Evolutionary conservation across 208 protist species (phyloP), one percentile per base, ranked within the genome.

Genomic region (Acanthamoeba divionensis): DNA sequence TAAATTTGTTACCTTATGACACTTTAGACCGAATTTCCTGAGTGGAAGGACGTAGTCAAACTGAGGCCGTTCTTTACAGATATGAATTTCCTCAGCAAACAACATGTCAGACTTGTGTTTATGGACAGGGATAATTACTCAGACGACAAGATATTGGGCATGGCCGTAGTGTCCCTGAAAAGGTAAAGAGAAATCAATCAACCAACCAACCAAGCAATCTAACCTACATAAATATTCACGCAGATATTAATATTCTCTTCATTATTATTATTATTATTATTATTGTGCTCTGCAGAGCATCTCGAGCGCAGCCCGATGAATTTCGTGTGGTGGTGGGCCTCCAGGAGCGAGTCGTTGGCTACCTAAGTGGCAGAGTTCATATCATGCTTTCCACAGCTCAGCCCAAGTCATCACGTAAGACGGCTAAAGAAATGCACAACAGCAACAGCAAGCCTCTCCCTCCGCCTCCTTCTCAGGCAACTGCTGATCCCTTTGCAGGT

Each of bases 321-420:
- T n/a, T n/a, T n/a, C n/a, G n/a, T n/a, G n/a, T n/a, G n/a, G n/a
- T n/a, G n/a, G n/a, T n/a, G n/a, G n/a, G n/a, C n/a, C n/a, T n/a
- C n/a, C n/a, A n/a, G n/a, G n/a, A n/a, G n/a, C n/a, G n/a, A n/a
- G n/a, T n/a, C n/a, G n/a, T 83, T 47, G 73, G 73, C 13, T 54
- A 83, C 47, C 50, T 83, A 54, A 13, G 29, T 9, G 73, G 73
- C 24, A 83, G 63, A 54, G 47, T 83, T 18, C 73, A 83, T n/a
- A 83, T 83, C 24, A n/a, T 63, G 73, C 73, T 62, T 18, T 83
- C 73, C n/a, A n/a, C n/a, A n/a, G n/a, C n/a, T n/a, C n/a, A n/a
- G n/a, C n/a, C n/a, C n/a, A n/a, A n/a, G n/a, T n/a, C n/a, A n/a
- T n/a, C n/a, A n/a, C n/a, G n/a, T n/a, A n/a, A n/a, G n/a, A n/a